Evolutionary conservation across 73 alveolate species (phyloP).

Genomic region (Paramecium pentaurelia): DNA sequence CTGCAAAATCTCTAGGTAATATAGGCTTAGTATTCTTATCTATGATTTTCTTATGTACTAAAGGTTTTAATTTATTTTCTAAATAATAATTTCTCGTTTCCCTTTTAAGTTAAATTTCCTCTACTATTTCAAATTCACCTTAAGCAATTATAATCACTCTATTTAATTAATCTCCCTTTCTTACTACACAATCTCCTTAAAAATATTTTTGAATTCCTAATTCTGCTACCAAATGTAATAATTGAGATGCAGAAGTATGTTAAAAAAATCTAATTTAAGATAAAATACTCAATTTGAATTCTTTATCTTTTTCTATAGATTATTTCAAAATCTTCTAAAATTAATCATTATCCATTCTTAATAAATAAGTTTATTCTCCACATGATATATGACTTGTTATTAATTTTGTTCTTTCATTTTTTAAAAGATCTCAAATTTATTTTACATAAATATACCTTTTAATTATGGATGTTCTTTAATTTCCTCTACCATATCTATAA

Average conservation of each 20-base stretch:
- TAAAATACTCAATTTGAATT: not conserved
- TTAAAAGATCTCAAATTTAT: not conserved
- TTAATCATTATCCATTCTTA: not conserved
- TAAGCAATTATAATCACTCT: not conserved
- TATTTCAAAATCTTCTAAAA: not conserved
- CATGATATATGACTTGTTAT: not conserved
- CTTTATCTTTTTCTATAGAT: slow-evolving; percentile 9
- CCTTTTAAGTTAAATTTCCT: not conserved
- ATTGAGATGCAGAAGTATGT: not conserved
- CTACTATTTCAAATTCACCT: not conserved
- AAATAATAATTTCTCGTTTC: slow-evolving; percentile 4
- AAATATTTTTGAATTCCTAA: not conserved
- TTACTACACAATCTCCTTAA: not conserved
- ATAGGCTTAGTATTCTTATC: not conserved
- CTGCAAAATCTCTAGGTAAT: not conserved
- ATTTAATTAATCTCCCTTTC: not conserved
- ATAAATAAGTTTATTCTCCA: not conserved
- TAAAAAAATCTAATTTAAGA: not conserved
- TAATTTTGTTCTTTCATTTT: not conserved
- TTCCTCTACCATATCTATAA: not conserved
- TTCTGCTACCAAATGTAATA: slow-evolving; percentile 2
- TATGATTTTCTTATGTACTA: not conserved
- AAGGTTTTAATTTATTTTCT: slow-evolving; percentile 7
- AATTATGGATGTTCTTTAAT: not conserved
- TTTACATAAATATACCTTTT: not conserved